phyloP scores from a whole-genome alignment of 345 rosid species.

The Trapa bicornis region DNA sequence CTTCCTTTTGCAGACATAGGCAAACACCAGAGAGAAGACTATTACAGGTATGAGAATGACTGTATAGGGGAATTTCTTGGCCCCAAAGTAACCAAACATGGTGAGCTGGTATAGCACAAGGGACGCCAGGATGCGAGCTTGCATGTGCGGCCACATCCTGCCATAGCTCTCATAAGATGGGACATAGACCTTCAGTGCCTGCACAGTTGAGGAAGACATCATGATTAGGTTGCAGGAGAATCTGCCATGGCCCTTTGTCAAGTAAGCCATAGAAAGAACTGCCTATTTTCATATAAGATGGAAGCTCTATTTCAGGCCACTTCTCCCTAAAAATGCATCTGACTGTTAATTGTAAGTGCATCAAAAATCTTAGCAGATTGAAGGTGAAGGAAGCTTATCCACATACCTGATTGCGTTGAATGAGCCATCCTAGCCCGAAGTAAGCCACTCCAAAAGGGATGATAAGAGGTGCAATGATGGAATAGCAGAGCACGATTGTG shows the following conservation, averaged over 20 bases:
- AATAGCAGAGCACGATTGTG: constrained; percentile 68
- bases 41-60: constrained; percentile 36
- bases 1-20: constrained; percentile 42
- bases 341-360: no score
- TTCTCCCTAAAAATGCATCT: no score
- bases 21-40: constrained; percentile 40
- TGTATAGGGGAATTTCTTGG: constrained; percentile 33
- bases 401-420: constrained; percentile 74
- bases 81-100: constrained; percentile 58
- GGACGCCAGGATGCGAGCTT: constrained; percentile 44
- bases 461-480: constrained; percentile 72
- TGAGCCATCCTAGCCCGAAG: constrained; percentile 81
- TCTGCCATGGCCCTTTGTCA: no score
- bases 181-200: constrained; percentile 81
- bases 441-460: constrained; percentile 58
- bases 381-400: no score
- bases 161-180: constrained; percentile 81
- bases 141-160: constrained; percentile 95
- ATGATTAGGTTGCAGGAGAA: no score
- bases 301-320: no score
- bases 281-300: no score
- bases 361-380: no score
- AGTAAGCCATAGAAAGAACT: no score
- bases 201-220: constrained; percentile 4
- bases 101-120: constrained; percentile 60